Evolutionary conservation across 2,329 filamentous ascomycete genomes (phyloP).

Genomic region (Chaetomium olivaceum): DNA sequence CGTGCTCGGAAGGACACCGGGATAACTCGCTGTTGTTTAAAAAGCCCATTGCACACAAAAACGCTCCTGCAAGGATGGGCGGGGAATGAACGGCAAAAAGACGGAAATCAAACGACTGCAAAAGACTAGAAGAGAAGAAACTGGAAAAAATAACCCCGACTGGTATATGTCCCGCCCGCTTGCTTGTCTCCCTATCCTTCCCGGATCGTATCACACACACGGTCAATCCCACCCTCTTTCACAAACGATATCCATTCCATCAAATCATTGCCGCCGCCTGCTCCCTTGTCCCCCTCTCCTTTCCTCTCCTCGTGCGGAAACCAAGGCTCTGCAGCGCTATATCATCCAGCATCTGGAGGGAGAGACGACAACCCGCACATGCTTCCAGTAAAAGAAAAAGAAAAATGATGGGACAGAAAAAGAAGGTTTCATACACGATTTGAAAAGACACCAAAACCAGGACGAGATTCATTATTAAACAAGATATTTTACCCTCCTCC

Average conservation of each 20-base stretch:
- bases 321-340: conserved; percentile 4
- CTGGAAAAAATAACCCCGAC: conserved; percentile 18
- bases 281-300: background rate
- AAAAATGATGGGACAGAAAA: conserved; percentile 38
- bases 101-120: conserved; percentile 8
- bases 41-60: background rate
- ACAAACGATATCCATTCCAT: background rate
- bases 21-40: background rate
- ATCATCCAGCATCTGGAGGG: conserved; percentile 15
- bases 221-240: background rate
- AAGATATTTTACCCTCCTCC: conserved; percentile 32
- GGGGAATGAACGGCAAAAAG: background rate
- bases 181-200: background rate
- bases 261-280: background rate
- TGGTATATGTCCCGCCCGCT: conserved; percentile 24
- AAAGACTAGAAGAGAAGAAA: conserved; percentile 9
- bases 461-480: conserved; percentile 35
- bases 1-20: background rate
- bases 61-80: background rate
- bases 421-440: conserved; percentile 35
- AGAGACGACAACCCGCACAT: background rate
- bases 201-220: conserved; percentile 10
- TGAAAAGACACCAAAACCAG: conserved; percentile 19
- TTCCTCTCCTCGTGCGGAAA: background rate
- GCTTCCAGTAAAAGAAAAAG: conserved; percentile 21